Percentiles rank a stretch among this genome's conserved stretches.
Conservation (phyloP, 2,329 filamentous ascomycete genomes). For the Incumbomyces lentus region DNA sequence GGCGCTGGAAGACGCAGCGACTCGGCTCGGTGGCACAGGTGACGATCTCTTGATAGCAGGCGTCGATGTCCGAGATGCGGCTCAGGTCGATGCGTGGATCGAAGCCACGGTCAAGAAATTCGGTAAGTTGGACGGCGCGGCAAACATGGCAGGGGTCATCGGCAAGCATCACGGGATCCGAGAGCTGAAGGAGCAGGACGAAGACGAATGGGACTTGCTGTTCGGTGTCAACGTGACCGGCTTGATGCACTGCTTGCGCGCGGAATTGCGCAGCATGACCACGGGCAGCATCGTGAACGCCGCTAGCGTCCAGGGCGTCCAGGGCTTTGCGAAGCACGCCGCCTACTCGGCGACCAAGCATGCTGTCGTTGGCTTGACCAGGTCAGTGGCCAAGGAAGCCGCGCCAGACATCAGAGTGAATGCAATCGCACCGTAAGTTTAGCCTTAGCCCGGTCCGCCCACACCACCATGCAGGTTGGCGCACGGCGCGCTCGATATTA, state of each 20-base stretch:
- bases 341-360: slow-evolving; percentile 36
- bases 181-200: neutral
- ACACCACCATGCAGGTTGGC: too few species aligned
- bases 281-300: slow-evolving; percentile 30
- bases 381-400: slow-evolving; percentile 21
- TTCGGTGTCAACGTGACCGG: slow-evolving; percentile 47
- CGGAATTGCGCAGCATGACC: slow-evolving; percentile 14
- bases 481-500: too few species aligned
- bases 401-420: slow-evolving; percentile 1
- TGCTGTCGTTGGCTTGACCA: slow-evolving; percentile 31
- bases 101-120: slow-evolving; percentile 30
- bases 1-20: slow-evolving; percentile 22
- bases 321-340: slow-evolving; percentile 27
- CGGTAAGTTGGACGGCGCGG: slow-evolving; percentile 35
- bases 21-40: neutral
- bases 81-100: slow-evolving; percentile 16
- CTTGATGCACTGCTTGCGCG: slow-evolving; percentile 37
- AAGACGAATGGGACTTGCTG: slow-evolving; percentile 33
- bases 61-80: neutral
- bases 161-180: slow-evolving; percentile 1
- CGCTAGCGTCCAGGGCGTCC: slow-evolving; percentile 28
- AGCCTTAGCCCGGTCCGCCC: too few species aligned
- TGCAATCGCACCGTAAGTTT: slow-evolving; percentile 11
- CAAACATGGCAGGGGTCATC: slow-evolving; percentile 42
- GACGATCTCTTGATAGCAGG: neutral